phyloP scores from a whole-genome alignment of 2,329 filamentous ascomycete species.

The Dactylellina leptospora region DNA sequence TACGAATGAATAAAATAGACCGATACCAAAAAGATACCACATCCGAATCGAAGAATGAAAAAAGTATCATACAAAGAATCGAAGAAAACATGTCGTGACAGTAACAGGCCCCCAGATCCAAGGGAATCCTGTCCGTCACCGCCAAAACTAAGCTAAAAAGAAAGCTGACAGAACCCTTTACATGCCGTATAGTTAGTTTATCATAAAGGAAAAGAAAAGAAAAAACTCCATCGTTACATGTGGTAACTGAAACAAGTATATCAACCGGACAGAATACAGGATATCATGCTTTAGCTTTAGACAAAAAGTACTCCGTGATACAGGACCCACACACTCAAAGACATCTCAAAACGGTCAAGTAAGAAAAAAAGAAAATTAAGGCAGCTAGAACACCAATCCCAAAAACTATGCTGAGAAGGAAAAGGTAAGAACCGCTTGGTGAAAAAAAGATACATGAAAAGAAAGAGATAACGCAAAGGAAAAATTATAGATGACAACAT shows the following conservation, averaged over 20 bases:
- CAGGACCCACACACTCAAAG: constrained; percentile 32
- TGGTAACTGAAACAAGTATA: not conserved
- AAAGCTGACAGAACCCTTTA: constrained; percentile 29
- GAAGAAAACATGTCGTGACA: constrained; percentile 2
- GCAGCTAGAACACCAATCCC: constrained; percentile 37
- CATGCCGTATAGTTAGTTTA: constrained; percentile 27
- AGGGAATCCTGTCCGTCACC: constrained; percentile 11
- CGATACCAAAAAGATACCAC: constrained; percentile 4
- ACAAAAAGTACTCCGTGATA: constrained; percentile 45
- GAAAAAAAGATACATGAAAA: constrained; percentile 8
- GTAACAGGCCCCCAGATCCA: constrained; percentile 25
- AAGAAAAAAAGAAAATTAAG: constrained; percentile 10
- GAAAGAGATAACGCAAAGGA: too few relatives aligned
- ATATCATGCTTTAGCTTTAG: constrained; percentile 41
- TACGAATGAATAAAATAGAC: constrained; percentile 5
- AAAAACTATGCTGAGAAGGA: constrained; percentile 33
- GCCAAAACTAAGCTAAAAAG: constrained; percentile 7
- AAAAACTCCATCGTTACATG: constrained; percentile 52
- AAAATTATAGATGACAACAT: too few relatives aligned
- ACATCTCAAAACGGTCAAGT: constrained; percentile 3
- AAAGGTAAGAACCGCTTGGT: constrained; percentile 32
- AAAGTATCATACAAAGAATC: constrained; percentile 6
- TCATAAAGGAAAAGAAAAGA: constrained; percentile 13
- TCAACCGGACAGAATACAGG: constrained; percentile 51
- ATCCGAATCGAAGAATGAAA: not conserved